Conservation (phyloP, 768 basidiomycete genomes). For the Multifurca ochricompacta region DNA sequence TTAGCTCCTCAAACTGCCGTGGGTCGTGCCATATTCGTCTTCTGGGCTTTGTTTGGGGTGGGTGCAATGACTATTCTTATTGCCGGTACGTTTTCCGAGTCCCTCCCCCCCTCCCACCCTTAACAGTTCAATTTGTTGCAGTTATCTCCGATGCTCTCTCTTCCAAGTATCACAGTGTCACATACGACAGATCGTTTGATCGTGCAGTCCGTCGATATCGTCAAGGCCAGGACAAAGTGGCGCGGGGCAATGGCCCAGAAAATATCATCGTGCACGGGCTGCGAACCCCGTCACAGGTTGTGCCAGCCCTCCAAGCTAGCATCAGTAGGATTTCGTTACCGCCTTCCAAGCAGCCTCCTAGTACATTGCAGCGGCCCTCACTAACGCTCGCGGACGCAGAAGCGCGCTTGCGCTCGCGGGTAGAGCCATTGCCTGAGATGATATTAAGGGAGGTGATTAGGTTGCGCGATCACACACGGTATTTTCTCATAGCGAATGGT, state of each 20-base stretch:
- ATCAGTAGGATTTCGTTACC: slow-evolving; percentile 4
- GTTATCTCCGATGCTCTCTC: slow-evolving; percentile 64
- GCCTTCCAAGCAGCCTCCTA: background rate
- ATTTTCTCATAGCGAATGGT: slow-evolving; percentile 24
- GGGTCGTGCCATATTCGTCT: slow-evolving; percentile 68
- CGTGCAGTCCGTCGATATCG: slow-evolving; percentile 18
- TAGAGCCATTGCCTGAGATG: slow-evolving; percentile 35
- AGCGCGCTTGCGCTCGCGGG: slow-evolving; percentile 24
- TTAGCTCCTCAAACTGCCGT: slow-evolving; percentile 51
- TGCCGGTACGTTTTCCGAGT: slow-evolving; percentile 41
- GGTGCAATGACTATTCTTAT: slow-evolving; percentile 69
- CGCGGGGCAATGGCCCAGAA: background rate
- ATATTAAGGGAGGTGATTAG: slow-evolving; percentile 32
- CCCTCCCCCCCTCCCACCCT: background rate
- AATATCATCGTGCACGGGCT: background rate
- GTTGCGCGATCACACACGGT: slow-evolving; percentile 37
- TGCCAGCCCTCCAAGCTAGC: slow-evolving; percentile 4
- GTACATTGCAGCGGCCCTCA: background rate
- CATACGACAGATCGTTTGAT: slow-evolving; percentile 15
- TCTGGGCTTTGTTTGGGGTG: slow-evolving; percentile 72
- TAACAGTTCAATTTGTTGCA: slow-evolving; percentile 22
- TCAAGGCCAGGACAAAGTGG: background rate
- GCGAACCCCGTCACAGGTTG: background rate
- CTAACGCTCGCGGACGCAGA: slow-evolving; percentile 10
- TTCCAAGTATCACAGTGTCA: slow-evolving; percentile 37